Conservation (phyloP, 345 rosid species). For the Aquilaria sinensis region DNA sequence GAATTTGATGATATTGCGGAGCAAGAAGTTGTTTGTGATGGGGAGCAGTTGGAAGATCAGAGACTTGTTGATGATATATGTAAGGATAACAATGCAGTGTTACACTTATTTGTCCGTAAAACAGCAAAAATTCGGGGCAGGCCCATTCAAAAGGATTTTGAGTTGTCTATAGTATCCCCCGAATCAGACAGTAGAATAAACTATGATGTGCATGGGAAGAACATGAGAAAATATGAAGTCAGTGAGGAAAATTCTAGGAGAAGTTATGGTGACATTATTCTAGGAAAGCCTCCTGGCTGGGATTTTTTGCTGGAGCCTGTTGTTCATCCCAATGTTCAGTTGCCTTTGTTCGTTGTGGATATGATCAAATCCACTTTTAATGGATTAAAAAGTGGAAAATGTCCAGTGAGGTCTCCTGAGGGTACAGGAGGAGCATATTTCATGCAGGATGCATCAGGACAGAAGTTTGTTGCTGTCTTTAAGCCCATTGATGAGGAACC, state of each 20-base stretch:
- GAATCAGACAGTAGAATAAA: conserved; percentile 15
- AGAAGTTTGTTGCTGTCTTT: conserved; percentile 62
- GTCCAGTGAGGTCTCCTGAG: conserved; percentile 60
- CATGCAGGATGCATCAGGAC: conserved; percentile 62
- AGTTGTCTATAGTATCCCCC: conserved; percentile 53
- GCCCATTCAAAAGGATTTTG: conserved; percentile 62
- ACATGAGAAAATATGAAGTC: conserved; percentile 12
- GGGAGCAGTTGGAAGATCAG: conserved; percentile 60
- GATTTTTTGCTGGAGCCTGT: conserved; percentile 49
- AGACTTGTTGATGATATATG: conserved; percentile 53
- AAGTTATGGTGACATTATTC: conserved; percentile 11
- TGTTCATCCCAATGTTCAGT: conserved; percentile 29
- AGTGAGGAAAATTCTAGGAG: not conserved
- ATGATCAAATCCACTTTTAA: conserved; percentile 47
- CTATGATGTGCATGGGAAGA: conserved; percentile 18
- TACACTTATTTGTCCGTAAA: conserved; percentile 54
- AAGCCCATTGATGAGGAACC: conserved; percentile 94
- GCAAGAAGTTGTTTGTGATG: conserved; percentile 60
- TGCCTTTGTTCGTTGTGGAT: conserved; percentile 37
- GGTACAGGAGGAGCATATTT: conserved; percentile 91
- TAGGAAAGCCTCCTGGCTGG: conserved; percentile 19
- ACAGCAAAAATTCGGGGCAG: conserved; percentile 53
- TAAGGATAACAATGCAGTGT: conserved; percentile 40
- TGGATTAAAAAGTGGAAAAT: conserved; percentile 52
- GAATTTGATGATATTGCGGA: conserved; percentile 48